Evolutionary conservation across 1,284 basidiomycete species (phyloP).

Genomic region (Earliella scabrosa): DNA sequence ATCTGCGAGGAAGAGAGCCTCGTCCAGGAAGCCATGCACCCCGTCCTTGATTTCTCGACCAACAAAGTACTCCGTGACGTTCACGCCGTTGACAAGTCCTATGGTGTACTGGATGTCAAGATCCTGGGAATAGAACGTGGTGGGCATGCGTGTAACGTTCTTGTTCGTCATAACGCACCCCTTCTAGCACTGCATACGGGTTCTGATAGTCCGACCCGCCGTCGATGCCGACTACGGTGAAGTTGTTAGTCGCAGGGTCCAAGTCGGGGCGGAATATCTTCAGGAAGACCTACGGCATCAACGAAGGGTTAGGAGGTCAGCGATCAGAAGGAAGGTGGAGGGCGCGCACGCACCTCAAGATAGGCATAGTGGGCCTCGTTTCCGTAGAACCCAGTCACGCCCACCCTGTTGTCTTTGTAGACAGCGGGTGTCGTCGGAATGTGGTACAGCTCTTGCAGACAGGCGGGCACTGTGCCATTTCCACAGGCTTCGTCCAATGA

Average conservation of each 20-base stretch:
- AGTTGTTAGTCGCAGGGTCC: slow-evolving; percentile 33
- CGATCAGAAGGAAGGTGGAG: not conserved
- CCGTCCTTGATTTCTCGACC: too few species aligned
- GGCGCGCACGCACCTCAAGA: slow-evolving; percentile 45
- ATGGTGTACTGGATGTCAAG: slow-evolving; percentile 70
- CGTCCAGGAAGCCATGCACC: too few species aligned
- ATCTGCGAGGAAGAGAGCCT: too few species aligned
- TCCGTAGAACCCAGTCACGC: slow-evolving; percentile 57
- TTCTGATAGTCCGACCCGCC: slow-evolving; percentile 45
- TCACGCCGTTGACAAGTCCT: too few species aligned
- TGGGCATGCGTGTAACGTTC: too few species aligned
- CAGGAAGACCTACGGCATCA: slow-evolving; percentile 50
- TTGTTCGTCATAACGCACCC: slow-evolving; percentile 44
- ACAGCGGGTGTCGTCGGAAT: slow-evolving; percentile 48
- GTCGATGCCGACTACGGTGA: slow-evolving; percentile 47
- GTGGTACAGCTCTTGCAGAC: slow-evolving; percentile 57
- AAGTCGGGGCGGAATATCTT: slow-evolving; percentile 53
- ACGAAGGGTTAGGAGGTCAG: not conserved
- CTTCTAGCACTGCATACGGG: slow-evolving; percentile 45
- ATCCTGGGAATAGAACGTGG: slow-evolving; percentile 34
- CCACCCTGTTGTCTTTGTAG: slow-evolving; percentile 49
- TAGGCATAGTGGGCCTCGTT: slow-evolving; percentile 55
- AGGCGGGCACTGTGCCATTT: slow-evolving; percentile 53
- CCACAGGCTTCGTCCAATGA: slow-evolving; percentile 34
- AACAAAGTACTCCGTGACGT: too few species aligned